Evolutionary conservation across 2,329 filamentous ascomycete genomes (phyloP).

Genomic region (Neoascochyta sp.): DNA sequence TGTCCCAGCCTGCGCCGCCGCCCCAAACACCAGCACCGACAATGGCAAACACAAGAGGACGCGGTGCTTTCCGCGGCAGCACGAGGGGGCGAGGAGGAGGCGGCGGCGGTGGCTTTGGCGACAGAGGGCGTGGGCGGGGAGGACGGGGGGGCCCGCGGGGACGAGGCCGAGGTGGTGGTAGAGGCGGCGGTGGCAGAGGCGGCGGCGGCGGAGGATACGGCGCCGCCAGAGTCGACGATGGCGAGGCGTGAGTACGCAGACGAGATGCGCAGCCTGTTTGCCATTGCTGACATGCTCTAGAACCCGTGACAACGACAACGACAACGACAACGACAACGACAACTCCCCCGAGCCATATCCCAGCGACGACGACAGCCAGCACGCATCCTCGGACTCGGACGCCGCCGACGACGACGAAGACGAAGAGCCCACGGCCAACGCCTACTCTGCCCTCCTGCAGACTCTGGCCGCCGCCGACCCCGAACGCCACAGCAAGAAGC

Average conservation of each 20-base stretch:
- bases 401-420: conserved; percentile 20
- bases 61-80: conserved; percentile 5
- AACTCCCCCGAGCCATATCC: conserved; percentile 20
- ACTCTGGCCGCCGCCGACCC: conserved; percentile 46
- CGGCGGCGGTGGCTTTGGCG: conserved; percentile 22
- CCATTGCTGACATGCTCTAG: conserved; percentile 19
- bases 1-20: conserved; percentile 10
- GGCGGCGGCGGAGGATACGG: conserved; percentile 27
- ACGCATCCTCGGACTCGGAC: conserved; percentile 29
- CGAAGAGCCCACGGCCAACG: conserved; percentile 32
- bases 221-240: conserved; percentile 23
- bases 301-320: conserved; percentile 12
- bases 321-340: conserved; percentile 10
- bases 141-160: conserved; percentile 25
- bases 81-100: conserved; percentile 5
- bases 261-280: conserved; percentile 2
- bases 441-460: conserved; percentile 57
- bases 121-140: conserved; percentile 7
- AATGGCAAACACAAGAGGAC: conserved; percentile 19
- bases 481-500: conserved; percentile 50
- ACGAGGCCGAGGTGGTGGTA: conserved; percentile 15
- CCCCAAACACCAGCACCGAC: not conserved
- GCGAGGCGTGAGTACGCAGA: conserved; percentile 30
- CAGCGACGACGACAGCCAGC: conserved; percentile 20
- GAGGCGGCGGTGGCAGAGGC: conserved; percentile 15